Base-by-base conservation (phyloP, 345 rosid genomes). In the Salix koriyanagi region DNA sequence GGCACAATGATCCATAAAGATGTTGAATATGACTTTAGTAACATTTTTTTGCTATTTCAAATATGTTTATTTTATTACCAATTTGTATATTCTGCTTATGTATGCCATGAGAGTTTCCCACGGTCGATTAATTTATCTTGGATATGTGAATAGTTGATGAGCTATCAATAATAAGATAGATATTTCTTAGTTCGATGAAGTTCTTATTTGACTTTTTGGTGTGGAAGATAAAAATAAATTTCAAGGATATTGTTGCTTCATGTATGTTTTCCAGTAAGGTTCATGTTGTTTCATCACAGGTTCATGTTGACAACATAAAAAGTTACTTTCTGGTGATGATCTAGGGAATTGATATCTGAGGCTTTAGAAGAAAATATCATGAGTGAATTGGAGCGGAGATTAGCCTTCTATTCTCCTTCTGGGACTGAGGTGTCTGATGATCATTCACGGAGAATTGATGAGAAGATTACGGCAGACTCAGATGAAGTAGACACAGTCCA, bases 381-480 rank as follows among this genome's bases (percentile, higher is more conserved):
- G 70, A 67, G 21, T 36, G 70, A 67, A 67, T 34, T 21, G 19
- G 23, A 32, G 42, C 21, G 36, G 36, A 2, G 19, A 0, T 61
- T 61, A 61, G 21, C 54, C 21, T 48, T 21, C 16, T 32, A 46
- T 34, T 32, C 25, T 67, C 42, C 36, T 67, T 34, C 70, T 7
- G 13, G 14, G 70, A 19, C 37, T 36, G 46, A 67, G 13, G 44
- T 32, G 8, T 67, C 37, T 67, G 5, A 67, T 67, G 70, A 67
- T 39, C 13, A 44, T 68, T 71, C 50, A 25, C 9, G 0, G 67
- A 42, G 30, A 5, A 64, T 30, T 32, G 76, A 28, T 13, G 81
- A 70, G 68, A 79, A 78, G 72, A 71, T 68, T 76, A 39, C 41
- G 11, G 19, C 48, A 34, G 77, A 81, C 23, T 69, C 80, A 13